Evolutionary conservation across 2,329 filamentous ascomycete genomes (phyloP), one percentile per base, ranked within the genome.

Genomic region (Exophiala sideris): DNA sequence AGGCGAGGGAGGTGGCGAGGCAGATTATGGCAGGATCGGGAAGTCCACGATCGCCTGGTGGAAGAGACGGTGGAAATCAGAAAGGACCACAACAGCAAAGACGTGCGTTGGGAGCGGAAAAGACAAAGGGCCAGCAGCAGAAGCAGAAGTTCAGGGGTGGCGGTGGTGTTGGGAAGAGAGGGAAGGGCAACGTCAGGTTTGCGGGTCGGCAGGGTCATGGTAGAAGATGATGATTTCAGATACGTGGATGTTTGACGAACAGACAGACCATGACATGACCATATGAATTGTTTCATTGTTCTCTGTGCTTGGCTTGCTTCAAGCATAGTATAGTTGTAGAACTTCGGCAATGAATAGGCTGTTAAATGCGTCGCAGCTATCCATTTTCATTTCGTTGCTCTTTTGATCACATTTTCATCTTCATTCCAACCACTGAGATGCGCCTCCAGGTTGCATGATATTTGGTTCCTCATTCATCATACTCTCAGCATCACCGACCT

Each of bases 401-500:
- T 29, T 29, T 29, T 29, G 24, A 29, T 29, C 24, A 29, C 18
- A 41, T 41, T 5, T 44, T 12, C 40, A 16, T 21, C 21, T 35
- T 61, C 55, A 63, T 45, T 62, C 61, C n/a, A 61, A 52, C 56
- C 54, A 60, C 48, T 58, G 46, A 47, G 56, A 62, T 5, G 57
- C 59, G 12, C 55, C 54, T 3, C 60, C 61, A 16, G 59, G 56
- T 44, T 56, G 55, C 9, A 59, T 48, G 12, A 52, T 56, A 20
- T 47, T 57, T 14, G 60, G 57, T 60, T 73, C 76, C 36, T 75
- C 75, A 65, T 88, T 85, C 65, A 92, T 79, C 76, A 91, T 80
- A 68, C 83, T 84, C 73, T 89, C 89, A 52, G 86, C 86, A 75
- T 96, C 91, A 60, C 91, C 91, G 52, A 96, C 91, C 74, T 96